Evolutionary conservation across 2,329 filamentous ascomycete species (phyloP).

Genomic region (Phialophora chinensis): DNA sequence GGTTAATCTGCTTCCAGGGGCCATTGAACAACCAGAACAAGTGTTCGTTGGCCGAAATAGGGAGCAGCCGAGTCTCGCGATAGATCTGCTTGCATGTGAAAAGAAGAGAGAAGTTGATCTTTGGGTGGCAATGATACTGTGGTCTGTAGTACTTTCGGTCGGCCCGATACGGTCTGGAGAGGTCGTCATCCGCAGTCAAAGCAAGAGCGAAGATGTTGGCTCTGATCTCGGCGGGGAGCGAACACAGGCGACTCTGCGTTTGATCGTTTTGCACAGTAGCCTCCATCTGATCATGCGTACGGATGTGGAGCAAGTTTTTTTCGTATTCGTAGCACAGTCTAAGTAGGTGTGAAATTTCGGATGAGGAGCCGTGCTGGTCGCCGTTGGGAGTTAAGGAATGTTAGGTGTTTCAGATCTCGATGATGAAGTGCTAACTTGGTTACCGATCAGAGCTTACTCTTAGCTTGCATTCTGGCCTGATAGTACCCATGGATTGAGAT

Average conservation of each 20-base stretch:
- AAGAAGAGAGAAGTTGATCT: conserved; percentile 45
- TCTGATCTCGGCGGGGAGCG: conserved; percentile 58
- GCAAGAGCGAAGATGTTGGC: conserved; percentile 54
- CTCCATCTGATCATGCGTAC: conserved; percentile 1
- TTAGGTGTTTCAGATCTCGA: conserved; percentile 16
- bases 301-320: neutral
- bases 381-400: conserved; percentile 1
- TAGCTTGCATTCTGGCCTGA: neutral
- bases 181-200: conserved; percentile 40
- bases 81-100: conserved; percentile 49
- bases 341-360: conserved; percentile 9
- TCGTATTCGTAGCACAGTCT: neutral
- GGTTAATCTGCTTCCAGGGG: conserved; percentile 31
- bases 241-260: conserved; percentile 44
- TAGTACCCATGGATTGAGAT: neutral
- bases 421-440: neutral
- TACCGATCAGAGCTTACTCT: conserved; percentile 10
- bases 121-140: conserved; percentile 42
- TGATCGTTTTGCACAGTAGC: conserved; percentile 26
- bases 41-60: conserved; percentile 43
- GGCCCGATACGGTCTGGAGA: conserved; percentile 35
- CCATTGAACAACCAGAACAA: conserved; percentile 42
- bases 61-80: conserved; percentile 47
- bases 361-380: neutral
- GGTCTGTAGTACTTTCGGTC: conserved; percentile 42